A percentile compares a stretch with the other conserved stretches of the same genome.
These are phyloP conservation scores for Solidago caesia DNA, from an alignment of 129 eudicot species.

Conservation along the genomic window DNA sequence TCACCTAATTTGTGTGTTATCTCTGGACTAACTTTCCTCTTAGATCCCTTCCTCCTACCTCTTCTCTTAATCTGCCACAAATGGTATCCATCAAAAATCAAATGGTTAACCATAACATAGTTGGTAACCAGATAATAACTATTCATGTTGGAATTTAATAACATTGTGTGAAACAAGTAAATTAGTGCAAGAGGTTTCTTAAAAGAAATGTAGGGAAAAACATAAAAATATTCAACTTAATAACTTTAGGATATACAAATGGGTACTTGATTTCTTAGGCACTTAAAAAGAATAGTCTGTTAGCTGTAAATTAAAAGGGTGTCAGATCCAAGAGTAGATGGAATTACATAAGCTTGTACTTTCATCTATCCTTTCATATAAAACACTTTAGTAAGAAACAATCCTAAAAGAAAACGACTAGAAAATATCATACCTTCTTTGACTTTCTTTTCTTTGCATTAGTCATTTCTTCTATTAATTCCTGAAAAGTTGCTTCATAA, in stretches of 20 bases:
- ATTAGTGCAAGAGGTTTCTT: slow-evolving; percentile 2
- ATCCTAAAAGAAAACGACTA: not conserved
- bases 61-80: slow-evolving; percentile 49
- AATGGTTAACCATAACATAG: not conserved
- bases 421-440: slow-evolving; percentile 56
- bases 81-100: slow-evolving; percentile 7
- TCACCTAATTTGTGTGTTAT: slow-evolving; percentile 78
- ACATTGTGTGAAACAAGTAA: not conserved
- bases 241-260: too few species aligned
- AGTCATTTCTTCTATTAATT: slow-evolving; percentile 45
- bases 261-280: not conserved
- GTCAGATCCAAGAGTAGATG: slow-evolving; percentile 9
- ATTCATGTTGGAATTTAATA: not conserved
- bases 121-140: slow-evolving; percentile 22
- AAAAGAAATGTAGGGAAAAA: slow-evolving; percentile 3
- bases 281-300: not conserved
- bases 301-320: not conserved
- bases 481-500: slow-evolving; percentile 47
- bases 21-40: slow-evolving; percentile 63
- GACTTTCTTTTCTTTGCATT: slow-evolving; percentile 55
- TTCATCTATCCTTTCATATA: slow-evolving; percentile 6
- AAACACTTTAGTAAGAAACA: not conserved
- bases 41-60: slow-evolving; percentile 86
- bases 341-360: slow-evolving; percentile 6
- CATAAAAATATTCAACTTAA: too few species aligned